Percentiles rank a stretch among this genome's conserved stretches.
These are phyloP conservation scores for Platanthera zijinensis DNA, from an alignment of 106 monocot genomes.

Conservation along the genomic window DNA sequence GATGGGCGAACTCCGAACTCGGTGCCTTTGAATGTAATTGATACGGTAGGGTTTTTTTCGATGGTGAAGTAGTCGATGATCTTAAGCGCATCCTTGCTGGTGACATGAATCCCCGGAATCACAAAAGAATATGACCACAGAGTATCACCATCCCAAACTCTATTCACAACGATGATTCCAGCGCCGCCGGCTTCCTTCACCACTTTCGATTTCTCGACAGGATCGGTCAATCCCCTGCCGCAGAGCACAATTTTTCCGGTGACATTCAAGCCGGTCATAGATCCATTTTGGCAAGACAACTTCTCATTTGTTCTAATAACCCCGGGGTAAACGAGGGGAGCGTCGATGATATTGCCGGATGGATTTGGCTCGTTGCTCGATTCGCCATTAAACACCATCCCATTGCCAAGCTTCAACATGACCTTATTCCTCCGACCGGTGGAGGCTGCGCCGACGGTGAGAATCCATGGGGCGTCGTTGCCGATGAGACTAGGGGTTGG, in stretches of 20 bases:
- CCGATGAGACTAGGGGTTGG: not conserved
- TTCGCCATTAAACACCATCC: constrained; percentile 5
- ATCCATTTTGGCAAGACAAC: not conserved
- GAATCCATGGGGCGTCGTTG: constrained; percentile 26
- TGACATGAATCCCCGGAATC: constrained; percentile 15
- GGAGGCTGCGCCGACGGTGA: constrained; percentile 12
- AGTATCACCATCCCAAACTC: not conserved
- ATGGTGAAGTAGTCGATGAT: constrained; percentile 5
- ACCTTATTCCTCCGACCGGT: constrained; percentile 2
- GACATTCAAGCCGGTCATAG: constrained; percentile 3
- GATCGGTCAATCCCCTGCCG: not conserved
- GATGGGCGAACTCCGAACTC: not conserved
- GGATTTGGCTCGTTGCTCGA: constrained; percentile 6
- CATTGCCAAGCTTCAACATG: constrained; percentile 12
- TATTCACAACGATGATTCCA: constrained; percentile 21
- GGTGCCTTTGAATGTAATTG: constrained; percentile 11
- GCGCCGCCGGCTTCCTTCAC: constrained; percentile 32
- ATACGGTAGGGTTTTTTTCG: not conserved
- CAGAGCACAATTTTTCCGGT: constrained; percentile 34
- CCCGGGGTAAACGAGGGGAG: constrained; percentile 9
- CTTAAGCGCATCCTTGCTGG: constrained; percentile 7
- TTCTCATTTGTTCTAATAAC: not conserved
- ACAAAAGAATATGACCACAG: not conserved
- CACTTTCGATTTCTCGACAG: not conserved
- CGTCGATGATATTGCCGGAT: not conserved